phyloP scores from a whole-genome alignment of 2,329 filamentous ascomycete genomes.

The Thielaviopsis euricoi region DNA sequence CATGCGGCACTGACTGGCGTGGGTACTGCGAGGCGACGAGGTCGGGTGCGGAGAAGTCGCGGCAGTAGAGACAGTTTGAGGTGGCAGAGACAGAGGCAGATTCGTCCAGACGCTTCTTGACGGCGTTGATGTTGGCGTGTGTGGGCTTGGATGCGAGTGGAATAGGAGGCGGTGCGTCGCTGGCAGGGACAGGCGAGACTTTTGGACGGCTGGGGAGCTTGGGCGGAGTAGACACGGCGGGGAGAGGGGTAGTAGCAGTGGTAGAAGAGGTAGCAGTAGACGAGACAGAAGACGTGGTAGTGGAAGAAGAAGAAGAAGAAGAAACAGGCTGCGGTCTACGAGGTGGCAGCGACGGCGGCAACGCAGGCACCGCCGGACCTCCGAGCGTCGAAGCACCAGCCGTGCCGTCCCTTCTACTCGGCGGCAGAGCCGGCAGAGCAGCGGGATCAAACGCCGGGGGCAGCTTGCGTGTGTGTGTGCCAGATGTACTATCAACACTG shows the following conservation, averaged over 20 bases:
- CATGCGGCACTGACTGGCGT: conserved; percentile 47
- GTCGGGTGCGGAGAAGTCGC: conserved; percentile 77
- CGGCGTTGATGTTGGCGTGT: conserved; percentile 21
- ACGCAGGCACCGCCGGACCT: too few species aligned
- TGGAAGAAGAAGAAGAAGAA: too few species aligned
- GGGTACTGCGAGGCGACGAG: conserved; percentile 63
- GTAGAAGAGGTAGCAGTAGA: too few species aligned
- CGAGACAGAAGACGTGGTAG: conserved; percentile 26
- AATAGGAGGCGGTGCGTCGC: conserved; percentile 32
- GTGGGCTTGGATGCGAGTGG: conserved; percentile 36
- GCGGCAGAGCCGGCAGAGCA: conserved; percentile 41
- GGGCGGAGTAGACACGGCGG: background rate
- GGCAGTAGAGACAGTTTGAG: conserved; percentile 55
- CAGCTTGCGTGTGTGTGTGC: conserved; percentile 27
- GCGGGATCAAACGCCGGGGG: conserved; percentile 39
- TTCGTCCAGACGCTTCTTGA: conserved; percentile 21
- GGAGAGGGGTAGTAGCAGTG: conserved; percentile 15
- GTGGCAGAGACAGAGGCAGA: conserved; percentile 22
- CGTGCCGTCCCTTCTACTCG: conserved; percentile 37
- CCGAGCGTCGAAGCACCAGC: too few species aligned
- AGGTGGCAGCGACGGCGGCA: background rate
- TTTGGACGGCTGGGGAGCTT: background rate
- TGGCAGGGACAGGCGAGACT: background rate
- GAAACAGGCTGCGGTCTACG: conserved; percentile 1
- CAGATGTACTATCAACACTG: conserved; percentile 28